Conservation (phyloP, 371 early-diverging fungal genomes). For the Mucor indicus region DNA sequence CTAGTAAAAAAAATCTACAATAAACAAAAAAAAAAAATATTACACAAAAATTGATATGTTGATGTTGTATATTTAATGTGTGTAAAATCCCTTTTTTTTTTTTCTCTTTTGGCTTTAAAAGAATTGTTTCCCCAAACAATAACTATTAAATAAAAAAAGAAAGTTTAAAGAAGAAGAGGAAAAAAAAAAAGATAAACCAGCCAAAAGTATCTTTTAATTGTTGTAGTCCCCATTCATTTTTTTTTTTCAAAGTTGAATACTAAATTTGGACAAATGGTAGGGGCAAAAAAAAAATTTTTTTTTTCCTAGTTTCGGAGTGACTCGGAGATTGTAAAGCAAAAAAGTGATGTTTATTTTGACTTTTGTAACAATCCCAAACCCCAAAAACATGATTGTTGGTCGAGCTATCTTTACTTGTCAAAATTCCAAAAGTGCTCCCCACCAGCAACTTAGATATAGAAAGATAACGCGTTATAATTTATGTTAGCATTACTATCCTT, state of each 20-base stretch:
- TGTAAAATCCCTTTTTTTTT: background rate
- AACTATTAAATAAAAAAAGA: constrained; percentile 6
- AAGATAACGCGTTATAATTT: no score
- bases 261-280: constrained; percentile 25
- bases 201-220: constrained; percentile 4
- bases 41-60: no score
- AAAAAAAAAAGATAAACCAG: constrained; percentile 2
- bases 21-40: no score
- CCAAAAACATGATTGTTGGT: constrained; percentile 18
- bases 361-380: constrained; percentile 8
- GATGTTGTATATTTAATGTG: constrained; percentile 3
- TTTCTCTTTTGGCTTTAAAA: constrained; percentile 3
- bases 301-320: constrained; percentile 19
- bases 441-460: no score
- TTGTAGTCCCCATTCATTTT: constrained; percentile 24
- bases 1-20: no score
- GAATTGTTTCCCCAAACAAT: constrained; percentile 21
- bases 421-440: no score
- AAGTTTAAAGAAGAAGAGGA: constrained; percentile 7
- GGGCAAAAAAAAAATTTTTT: no score
- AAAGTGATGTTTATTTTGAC: constrained; percentile 2
- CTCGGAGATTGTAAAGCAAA: no score
- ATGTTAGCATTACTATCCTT: no score
- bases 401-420: no score
- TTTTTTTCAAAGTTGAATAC: no score